phyloP scores from a whole-genome alignment of 2,329 filamentous ascomycete species.

The Basipetospora sp. region DNA sequence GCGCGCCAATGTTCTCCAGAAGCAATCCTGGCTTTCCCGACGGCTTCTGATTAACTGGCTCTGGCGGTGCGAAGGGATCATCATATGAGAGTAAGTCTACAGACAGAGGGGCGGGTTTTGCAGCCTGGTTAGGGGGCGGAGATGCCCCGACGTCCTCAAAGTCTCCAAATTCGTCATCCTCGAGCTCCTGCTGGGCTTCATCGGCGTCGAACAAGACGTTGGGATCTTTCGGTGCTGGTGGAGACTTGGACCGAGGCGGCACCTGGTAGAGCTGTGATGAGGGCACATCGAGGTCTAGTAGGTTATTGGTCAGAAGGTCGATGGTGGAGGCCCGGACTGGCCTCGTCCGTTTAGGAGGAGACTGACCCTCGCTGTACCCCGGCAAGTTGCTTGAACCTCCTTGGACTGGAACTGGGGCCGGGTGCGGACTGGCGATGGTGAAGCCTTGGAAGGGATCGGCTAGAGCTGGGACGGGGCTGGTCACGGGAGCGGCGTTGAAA shows the following conservation, averaged over 20 bases:
- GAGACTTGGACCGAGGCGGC: slow-evolving; percentile 5
- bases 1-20: slow-evolving; percentile 19
- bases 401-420: not conserved
- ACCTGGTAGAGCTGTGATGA: not conserved
- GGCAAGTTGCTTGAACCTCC: slow-evolving; percentile 10
- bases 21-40: slow-evolving; percentile 17
- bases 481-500: not conserved
- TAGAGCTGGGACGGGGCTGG: slow-evolving; percentile 5
- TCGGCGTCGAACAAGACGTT: slow-evolving; percentile 55
- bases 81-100: slow-evolving; percentile 28
- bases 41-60: not conserved
- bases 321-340: slow-evolving; percentile 34
- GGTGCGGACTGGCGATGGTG: slow-evolving; percentile 14
- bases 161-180: slow-evolving; percentile 35
- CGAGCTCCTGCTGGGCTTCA: slow-evolving; percentile 22
- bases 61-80: slow-evolving; percentile 11
- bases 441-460: slow-evolving; percentile 6
- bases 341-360: slow-evolving; percentile 6
- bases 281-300: slow-evolving; percentile 23
- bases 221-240: slow-evolving; percentile 19
- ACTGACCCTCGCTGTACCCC: slow-evolving; percentile 9
- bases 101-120: slow-evolving; percentile 14
- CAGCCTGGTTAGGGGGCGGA: too few species aligned
- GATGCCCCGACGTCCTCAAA: slow-evolving; percentile 30
- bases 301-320: slow-evolving; percentile 38